Percentiles rank a stretch among this genome's conserved stretches.
Conservation (phyloP, 352 stramenopile genomes). For the Aphanomyces euteiches region DNA sequence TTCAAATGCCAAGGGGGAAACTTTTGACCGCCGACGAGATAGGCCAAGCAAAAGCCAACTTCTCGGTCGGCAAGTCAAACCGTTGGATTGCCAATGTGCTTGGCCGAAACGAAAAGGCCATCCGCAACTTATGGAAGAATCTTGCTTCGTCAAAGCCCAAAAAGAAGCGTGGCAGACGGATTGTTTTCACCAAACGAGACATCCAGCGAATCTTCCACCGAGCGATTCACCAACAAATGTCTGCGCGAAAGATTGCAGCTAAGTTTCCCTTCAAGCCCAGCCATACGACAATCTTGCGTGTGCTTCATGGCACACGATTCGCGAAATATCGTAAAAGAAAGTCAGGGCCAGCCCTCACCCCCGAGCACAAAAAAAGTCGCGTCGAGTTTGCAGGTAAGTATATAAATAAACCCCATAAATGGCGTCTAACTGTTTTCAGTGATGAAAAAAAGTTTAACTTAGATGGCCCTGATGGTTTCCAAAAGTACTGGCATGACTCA, state of each 20-base stretch:
- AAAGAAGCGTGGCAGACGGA: not conserved
- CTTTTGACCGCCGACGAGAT: too few relatives aligned
- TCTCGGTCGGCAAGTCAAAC: too few relatives aligned
- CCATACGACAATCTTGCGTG: slow-evolving; percentile 1
- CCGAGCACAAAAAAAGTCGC: not conserved
- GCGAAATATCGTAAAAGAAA: slow-evolving; percentile 5
- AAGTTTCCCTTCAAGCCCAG: not conserved
- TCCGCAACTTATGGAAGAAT: too few relatives aligned
- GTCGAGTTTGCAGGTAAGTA: not conserved
- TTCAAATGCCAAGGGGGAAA: too few relatives aligned
- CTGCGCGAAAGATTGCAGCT: not conserved
- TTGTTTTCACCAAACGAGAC: not conserved
- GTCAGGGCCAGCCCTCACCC: not conserved
- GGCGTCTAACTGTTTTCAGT: too few relatives aligned
- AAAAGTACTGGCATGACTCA: too few relatives aligned
- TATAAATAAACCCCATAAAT: too few relatives aligned
- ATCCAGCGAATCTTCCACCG: not conserved
- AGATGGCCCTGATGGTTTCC: too few relatives aligned
- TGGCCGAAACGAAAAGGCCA: too few relatives aligned
- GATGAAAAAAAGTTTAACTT: too few relatives aligned
- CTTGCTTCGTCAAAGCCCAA: not conserved
- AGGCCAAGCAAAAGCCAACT: too few relatives aligned
- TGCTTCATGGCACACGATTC: not conserved
- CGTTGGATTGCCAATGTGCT: too few relatives aligned
- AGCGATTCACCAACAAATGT: not conserved